Conservation (phyloP, 495 filamentous ascomycete species). For the Penicillium soppii region DNA sequence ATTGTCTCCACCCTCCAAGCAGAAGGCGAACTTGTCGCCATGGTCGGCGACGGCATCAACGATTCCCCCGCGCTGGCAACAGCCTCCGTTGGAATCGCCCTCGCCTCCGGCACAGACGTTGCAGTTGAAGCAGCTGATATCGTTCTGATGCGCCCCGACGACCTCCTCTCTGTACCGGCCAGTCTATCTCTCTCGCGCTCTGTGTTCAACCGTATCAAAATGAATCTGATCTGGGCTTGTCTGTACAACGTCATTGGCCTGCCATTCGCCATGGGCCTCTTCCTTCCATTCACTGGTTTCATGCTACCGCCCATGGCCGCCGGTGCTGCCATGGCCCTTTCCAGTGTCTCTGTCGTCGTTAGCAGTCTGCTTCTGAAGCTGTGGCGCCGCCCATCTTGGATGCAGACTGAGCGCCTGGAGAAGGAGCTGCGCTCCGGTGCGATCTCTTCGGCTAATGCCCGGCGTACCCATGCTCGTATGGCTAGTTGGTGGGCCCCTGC, state of each 20-base stretch:
- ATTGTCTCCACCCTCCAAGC: slow-evolving; percentile 78
- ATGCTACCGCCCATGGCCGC: slow-evolving; percentile 94
- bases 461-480: slow-evolving; percentile 11
- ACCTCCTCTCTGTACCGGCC: slow-evolving; percentile 88
- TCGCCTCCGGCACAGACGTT: slow-evolving; percentile 91
- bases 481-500: slow-evolving; percentile 36
- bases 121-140: slow-evolving; percentile 97
- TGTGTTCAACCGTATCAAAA: slow-evolving; percentile 90
- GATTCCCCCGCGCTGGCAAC: slow-evolving; percentile 95
- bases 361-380: slow-evolving; percentile 81
- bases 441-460: slow-evolving; percentile 8
- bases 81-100: slow-evolving; percentile 87
- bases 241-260: slow-evolving; percentile 90
- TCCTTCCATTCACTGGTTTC: slow-evolving; percentile 85
- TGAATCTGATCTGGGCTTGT: slow-evolving; percentile 90
- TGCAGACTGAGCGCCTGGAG: slow-evolving; percentile 69
- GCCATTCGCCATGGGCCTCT: slow-evolving; percentile 92
- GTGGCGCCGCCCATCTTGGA: slow-evolving; percentile 87
- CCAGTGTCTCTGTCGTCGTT: slow-evolving; percentile 84
- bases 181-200: slow-evolving; percentile 76
- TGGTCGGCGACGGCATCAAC: slow-evolving; percentile 99
- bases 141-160: slow-evolving; percentile 89
- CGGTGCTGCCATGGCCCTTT: slow-evolving; percentile 89
- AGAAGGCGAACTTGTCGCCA: slow-evolving; percentile 74
- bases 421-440: slow-evolving; percentile 36